phyloP scores from a whole-genome alignment of 345 rosid genomes.

The Camelina hispida region DNA sequence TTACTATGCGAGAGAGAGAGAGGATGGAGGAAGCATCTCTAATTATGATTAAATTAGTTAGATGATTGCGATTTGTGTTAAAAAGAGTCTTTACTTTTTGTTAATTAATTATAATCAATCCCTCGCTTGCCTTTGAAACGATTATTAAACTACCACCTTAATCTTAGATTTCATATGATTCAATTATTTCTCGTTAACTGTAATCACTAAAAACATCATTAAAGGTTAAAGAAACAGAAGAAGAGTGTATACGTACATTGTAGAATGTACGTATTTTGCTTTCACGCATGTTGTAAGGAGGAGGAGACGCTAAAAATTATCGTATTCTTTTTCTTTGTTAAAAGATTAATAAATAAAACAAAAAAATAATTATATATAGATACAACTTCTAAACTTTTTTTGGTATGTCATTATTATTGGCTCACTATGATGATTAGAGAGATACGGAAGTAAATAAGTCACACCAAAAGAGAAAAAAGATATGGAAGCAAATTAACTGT shows the following conservation, averaged over 20 bases:
- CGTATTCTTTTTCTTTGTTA: background rate
- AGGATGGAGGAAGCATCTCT: background rate
- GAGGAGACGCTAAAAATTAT: background rate
- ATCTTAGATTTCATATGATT: slow-evolving; percentile 15
- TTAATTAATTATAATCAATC: background rate
- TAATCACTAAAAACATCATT: slow-evolving; percentile 13
- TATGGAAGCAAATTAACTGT: background rate
- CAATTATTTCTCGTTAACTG: background rate
- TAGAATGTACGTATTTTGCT: slow-evolving; percentile 23
- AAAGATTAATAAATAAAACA: background rate
- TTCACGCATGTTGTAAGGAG: slow-evolving; percentile 8
- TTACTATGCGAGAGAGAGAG: background rate
- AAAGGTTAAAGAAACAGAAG: background rate
- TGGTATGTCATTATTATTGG: background rate
- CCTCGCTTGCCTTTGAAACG: slow-evolving; percentile 46
- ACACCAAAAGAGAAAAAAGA: too few relatives aligned
- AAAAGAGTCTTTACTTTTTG: slow-evolving; percentile 6
- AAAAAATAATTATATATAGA: background rate
- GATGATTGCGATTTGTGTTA: slow-evolving; percentile 29
- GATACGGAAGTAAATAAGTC: background rate
- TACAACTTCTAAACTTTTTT: background rate
- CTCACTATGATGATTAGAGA: background rate
- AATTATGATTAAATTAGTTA: slow-evolving; percentile 16
- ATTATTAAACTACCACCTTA: slow-evolving; percentile 12
- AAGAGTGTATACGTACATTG: slow-evolving; percentile 28